Base-by-base conservation (phyloP, 2,329 filamentous ascomycete species). In the Cytospora piceae region DNA sequence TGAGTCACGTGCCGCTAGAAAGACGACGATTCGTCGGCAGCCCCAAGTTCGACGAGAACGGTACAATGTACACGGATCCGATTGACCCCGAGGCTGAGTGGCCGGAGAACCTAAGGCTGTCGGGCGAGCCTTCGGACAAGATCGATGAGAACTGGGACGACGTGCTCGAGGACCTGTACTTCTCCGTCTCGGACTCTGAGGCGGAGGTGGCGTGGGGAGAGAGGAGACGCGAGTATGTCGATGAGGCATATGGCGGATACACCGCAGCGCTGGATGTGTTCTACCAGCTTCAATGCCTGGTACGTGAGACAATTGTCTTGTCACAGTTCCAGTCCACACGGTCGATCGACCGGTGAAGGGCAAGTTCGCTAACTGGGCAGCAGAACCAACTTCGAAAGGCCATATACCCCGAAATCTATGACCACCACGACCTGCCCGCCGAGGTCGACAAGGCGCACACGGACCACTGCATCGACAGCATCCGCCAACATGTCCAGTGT, bases 401-500 rank as follows among this genome's bases (percentile, higher is more conserved):
- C 5, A 56, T 70, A 6, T 61, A 68, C 46, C 70, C 70, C 1
- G 67, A 67, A 6, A 52, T 61, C 27, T 71, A 71, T 52, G 61
- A 57, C 55, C 61, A 63, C n/a, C 54, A 65, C 7, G 37, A 60
- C 29, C 27, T 61, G 24, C 51, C 66, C 15, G 37, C 39, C 5
- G 59, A 52, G 17, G 62, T 63, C 20, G 54, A 57, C 24, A 63
- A 56, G 17, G 58, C 69, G 2, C 67, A 70, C 27, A 61, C 68
- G 3, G 68, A 68, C 22, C 70, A 72, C 62, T 72, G 71, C 39
- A 61, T 72, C 20, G 70, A 71, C 49, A 54, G 68, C 20, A 67
- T 72, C 4, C 68, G 71, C 0, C 71, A 72, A 58, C 69, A 70
- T 42, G 61, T 72, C 29, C 64, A 70, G 63, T 72, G 71, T 52